phyloP scores from a whole-genome alignment of 495 filamentous ascomycete species.

The Cladorrhinum samala region DNA sequence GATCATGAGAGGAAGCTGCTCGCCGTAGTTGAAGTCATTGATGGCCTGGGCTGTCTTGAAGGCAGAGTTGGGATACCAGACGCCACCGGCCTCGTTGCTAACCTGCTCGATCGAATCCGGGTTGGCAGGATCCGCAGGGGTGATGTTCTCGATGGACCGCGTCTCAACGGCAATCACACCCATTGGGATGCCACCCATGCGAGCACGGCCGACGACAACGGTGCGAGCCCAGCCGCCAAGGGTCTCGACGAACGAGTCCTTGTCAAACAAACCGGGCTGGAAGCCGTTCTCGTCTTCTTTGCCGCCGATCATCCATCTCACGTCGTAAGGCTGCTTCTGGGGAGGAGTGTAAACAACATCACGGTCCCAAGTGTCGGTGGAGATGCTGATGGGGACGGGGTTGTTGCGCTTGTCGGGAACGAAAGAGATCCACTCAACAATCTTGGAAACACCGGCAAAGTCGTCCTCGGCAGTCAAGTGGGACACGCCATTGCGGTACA shows the following conservation, averaged over 20 bases:
- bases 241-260: conserved; percentile 91
- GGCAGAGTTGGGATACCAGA: conserved; percentile 99
- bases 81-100: conserved; percentile 88
- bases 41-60: conserved; percentile 99
- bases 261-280: conserved; percentile 88
- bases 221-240: conserved; percentile 96
- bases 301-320: conserved; percentile 85
- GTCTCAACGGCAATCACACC: conserved; percentile 98
- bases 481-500: conserved; percentile 99
- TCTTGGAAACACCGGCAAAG: conserved; percentile 96
- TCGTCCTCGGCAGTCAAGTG: conserved; percentile 98
- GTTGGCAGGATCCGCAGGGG: conserved; percentile 96
- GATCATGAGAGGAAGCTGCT: conserved; percentile 98
- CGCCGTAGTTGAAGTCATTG: conserved; percentile 97
- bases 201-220: conserved; percentile 93
- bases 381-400: conserved; percentile 80
- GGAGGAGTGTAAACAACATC: conserved; percentile 82
- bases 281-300: conserved; percentile 76
- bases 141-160: conserved; percentile 91
- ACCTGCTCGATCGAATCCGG: conserved; percentile 96
- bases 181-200: conserved; percentile 94
- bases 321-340: conserved; percentile 84
- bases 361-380: conserved; percentile 87
- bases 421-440: conserved; percentile 95
- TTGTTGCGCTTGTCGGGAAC: conserved; percentile 89